phyloP scores from a whole-genome alignment of 2,329 filamentous ascomycete genomes.

The Pseudocercospora pini-densiflorae region DNA sequence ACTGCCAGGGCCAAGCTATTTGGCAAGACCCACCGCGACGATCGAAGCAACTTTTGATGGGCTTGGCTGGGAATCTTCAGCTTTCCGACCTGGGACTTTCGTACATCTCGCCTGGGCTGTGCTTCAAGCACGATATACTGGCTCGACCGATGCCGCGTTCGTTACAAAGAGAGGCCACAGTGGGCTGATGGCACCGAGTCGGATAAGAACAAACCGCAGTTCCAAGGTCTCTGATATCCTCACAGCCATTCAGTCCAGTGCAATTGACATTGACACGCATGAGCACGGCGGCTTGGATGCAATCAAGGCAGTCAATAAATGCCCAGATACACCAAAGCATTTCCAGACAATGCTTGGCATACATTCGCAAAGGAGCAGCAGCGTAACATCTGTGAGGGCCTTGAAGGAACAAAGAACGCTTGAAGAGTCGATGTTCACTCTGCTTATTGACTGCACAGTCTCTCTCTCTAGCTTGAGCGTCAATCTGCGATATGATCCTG shows the following conservation, averaged over 20 bases:
- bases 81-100: background rate
- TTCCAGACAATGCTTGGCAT: background rate
- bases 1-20: background rate
- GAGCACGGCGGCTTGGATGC: background rate
- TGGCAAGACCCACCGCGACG: background rate
- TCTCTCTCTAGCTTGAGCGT: conserved; percentile 12
- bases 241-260: background rate
- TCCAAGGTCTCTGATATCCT: background rate
- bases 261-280: background rate
- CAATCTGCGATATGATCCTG: background rate
- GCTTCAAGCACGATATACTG: background rate
- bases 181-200: background rate
- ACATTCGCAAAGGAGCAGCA: conserved; percentile 1
- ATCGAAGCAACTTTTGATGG: background rate
- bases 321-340: background rate
- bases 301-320: background rate
- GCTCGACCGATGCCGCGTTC: background rate
- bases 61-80: background rate
- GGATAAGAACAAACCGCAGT: background rate
- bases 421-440: conserved; percentile 3
- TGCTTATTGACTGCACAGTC: conserved; percentile 14
- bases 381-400: background rate
- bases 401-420: background rate
- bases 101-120: background rate
- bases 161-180: conserved; percentile 4